Base-by-base conservation (phyloP, 441 rosid genomes). In the Euphorbia schlechtendalii region DNA sequence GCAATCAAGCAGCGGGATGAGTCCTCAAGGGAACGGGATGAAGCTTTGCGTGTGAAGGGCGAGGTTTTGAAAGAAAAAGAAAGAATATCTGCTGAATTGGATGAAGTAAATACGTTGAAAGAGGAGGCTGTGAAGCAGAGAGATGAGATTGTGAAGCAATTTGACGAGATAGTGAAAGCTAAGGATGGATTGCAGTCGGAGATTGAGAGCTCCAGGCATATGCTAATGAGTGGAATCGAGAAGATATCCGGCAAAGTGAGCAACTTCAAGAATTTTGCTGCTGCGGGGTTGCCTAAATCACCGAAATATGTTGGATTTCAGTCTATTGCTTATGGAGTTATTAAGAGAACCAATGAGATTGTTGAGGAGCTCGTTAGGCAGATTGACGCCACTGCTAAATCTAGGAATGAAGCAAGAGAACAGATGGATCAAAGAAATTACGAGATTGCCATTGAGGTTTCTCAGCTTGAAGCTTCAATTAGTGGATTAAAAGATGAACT, bases 201-300 rank as follows among this genome's bases (percentile, higher is more conserved):
- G 82, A 81, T 90, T 38, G 97, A 90, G 76, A 88, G 71, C 51
- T 86, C 89, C 1, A 83, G 90, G 34, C 96, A 86, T 72, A 86
- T 93, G 96, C 73, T 93, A n/a, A 87, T 84, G 34, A 88, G 93
- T n/a, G 96, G 97, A 57, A 88, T 90, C 20, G 99, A 93, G 68
- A 93, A 93, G 78, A 88, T 93, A 64, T 87, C 95, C 0, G 93
- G 86, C 2, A 93, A 93, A 83, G 80, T 88, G 7, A 86, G 82
- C 60, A 83, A 68, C 67, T 84, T 78, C 54, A 90, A 90, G 81
- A 90, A 86, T 68, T 90, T 90, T 56, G 32, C 85, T 0, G 86
- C 81, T 0, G 82, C 80, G 14, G 95, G 89, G 65, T 82, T 93
- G 69, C 97, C 98, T 2, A 80, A 86, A 69, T 90, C 93, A 8